These are phyloP conservation scores for Falciphora oryzae DNA, from an alignment of 2,329 filamentous ascomycete species.

Conservation along the genomic window DNA sequence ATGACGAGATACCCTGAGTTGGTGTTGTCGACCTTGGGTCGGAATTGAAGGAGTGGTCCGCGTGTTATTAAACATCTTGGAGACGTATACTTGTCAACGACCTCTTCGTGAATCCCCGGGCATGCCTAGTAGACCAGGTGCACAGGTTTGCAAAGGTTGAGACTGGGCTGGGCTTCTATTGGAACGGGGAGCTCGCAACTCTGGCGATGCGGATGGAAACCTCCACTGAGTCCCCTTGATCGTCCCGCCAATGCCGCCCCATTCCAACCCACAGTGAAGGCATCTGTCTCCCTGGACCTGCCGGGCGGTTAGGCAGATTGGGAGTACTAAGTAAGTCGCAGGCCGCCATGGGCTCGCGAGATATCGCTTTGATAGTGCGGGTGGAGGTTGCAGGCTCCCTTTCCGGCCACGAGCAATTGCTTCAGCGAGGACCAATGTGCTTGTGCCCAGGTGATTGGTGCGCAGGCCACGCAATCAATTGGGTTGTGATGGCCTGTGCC, in stretches of 20 bases:
- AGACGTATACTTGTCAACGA: not conserved
- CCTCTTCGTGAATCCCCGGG: not conserved
- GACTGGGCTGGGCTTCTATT: no score
- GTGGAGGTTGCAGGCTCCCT: no score
- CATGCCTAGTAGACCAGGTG: no score
- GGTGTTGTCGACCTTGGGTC: not conserved
- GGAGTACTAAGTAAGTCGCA: no score
- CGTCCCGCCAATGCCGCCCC: no score
- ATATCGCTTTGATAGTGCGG: no score
- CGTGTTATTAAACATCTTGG: not conserved
- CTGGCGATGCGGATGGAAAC: not conserved
- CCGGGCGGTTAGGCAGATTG: no score
- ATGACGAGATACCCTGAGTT: constrained; percentile 38
- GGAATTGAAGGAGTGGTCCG: not conserved
- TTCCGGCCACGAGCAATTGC: not conserved
- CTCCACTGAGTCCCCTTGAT: not conserved
- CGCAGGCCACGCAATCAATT: not conserved
- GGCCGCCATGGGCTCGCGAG: no score
- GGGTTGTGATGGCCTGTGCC: not conserved
- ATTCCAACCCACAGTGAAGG: no score
- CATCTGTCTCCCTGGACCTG: not conserved
- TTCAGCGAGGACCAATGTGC: no score
- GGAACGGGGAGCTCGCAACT: not conserved
- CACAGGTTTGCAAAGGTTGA: no score
- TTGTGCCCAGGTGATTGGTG: not conserved